Base-by-base conservation (phyloP, 2,329 filamentous ascomycete species). In the Hymenoscyphus fructigenus region DNA sequence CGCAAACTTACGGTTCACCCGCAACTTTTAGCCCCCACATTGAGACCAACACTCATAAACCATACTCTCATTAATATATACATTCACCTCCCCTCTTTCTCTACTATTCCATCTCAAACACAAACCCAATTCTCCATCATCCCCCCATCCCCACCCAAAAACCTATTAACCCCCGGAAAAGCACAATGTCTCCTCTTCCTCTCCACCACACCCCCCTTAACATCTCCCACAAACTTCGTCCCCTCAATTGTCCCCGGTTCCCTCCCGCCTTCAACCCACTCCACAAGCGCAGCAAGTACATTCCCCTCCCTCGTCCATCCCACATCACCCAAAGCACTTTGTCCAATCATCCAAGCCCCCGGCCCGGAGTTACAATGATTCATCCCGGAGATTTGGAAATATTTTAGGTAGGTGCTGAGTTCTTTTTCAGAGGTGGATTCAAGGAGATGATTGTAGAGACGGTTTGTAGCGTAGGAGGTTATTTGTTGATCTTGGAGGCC, bases 311-410 rank as follows among this genome's bases (percentile, higher is more conserved):
- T 36, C 29, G 58, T 15, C 47, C 53, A 14, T 1, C 53, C 50
- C 15, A 41, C n/a, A 34, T 47, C 61, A 17, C 59, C 66, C 2
- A 58, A n/a, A 44, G 64, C 61, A 17, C 26, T 41, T 57, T 77
- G 75, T 3, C 76, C 75, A 14, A 77, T 68, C 74, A 69, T 68
- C 65, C 75, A 77, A 1, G 82, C 82, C 0, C 83, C 83, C 0
- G 75, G 76, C 15, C 84, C 84, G 3, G 78, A 77, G 29, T 67
- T 71, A 70, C 84, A 86, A 72, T 86, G 84, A 4, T 71, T 75
- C 76, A 84, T 82, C 6, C 84, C 85, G 64, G 72, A 81, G 72
- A 81, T 81, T 36, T 78, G 78, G 76, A 86, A 86, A 73, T 78
- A 81, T 58, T 83, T 79, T 68, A 83, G 79, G 65, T 80, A 83